These are phyloP conservation scores for Coemansia sp. DNA, from an alignment of 192 early-diverging fungal genomes.

Conservation along the genomic window DNA sequence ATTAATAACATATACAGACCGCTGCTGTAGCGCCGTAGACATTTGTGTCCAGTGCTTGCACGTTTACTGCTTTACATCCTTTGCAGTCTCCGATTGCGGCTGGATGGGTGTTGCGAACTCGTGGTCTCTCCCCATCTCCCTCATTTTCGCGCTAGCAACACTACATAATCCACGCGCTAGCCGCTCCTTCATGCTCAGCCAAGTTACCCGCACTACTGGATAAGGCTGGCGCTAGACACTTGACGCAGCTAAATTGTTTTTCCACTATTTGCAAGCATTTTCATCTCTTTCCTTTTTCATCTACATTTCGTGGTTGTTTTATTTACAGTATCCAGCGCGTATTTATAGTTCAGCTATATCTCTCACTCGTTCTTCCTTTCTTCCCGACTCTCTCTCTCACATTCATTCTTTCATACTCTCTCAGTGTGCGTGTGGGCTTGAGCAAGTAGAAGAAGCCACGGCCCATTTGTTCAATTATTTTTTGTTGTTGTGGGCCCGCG, in stretches of 20 bases:
- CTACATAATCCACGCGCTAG: background rate
- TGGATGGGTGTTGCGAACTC: background rate
- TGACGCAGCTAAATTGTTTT: slow-evolving; percentile 1
- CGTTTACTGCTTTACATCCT: slow-evolving; percentile 19
- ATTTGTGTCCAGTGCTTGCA: slow-evolving; percentile 1
- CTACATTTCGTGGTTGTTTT: slow-evolving; percentile 6
- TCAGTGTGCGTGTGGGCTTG: slow-evolving; percentile 10
- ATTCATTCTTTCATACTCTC: slow-evolving; percentile 8
- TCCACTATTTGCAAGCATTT: slow-evolving; percentile 24
- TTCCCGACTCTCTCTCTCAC: slow-evolving; percentile 13
- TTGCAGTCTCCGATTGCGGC: background rate
- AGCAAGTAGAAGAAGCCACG: slow-evolving; percentile 24
- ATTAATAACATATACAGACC: slow-evolving; percentile 21
- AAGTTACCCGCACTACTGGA: background rate
- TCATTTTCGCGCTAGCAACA: background rate
- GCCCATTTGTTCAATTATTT: background rate
- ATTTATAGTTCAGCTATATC: slow-evolving; percentile 9
- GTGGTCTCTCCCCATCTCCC: background rate
- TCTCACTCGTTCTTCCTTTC: slow-evolving; percentile 9
- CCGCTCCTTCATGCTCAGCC: background rate
- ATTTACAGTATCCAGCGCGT: slow-evolving; percentile 13
- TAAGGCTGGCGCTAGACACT: background rate
- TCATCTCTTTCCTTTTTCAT: slow-evolving; percentile 20
- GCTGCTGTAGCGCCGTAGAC: slow-evolving; percentile 10
- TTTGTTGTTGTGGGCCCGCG: slow-evolving; percentile 1